Evolutionary conservation across 768 basidiomycete genomes (phyloP).

Genomic region (Daedalea quercina): DNA sequence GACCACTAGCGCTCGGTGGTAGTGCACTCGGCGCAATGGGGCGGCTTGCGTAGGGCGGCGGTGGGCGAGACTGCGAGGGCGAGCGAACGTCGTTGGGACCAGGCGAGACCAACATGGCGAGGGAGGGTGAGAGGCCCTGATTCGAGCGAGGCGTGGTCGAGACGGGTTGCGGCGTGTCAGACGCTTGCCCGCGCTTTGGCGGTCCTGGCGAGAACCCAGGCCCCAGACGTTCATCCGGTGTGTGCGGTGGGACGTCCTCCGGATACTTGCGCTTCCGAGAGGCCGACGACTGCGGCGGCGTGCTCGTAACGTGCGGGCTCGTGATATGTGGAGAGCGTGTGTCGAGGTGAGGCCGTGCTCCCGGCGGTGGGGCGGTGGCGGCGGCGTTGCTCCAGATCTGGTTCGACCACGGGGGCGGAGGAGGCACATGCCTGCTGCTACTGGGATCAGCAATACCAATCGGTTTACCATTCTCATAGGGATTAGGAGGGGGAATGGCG

Average conservation of each 20-base stretch:
- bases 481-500: not conserved
- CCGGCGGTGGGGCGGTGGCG: constrained; percentile 21
- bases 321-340: constrained; percentile 8
- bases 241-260: constrained; percentile 17
- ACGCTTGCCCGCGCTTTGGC: constrained; percentile 21
- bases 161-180: constrained; percentile 15
- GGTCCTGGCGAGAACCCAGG: constrained; percentile 11
- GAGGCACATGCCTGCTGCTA: constrained; percentile 29
- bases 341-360: constrained; percentile 15
- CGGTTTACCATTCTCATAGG: constrained; percentile 1
- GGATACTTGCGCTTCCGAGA: constrained; percentile 29
- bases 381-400: constrained; percentile 26
- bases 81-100: constrained; percentile 15
- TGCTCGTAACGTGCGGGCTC: constrained; percentile 3
- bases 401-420: constrained; percentile 31
- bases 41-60: not conserved
- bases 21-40: not conserved
- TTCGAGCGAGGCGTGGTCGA: constrained; percentile 30
- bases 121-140: constrained; percentile 45
- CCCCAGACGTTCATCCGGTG: constrained; percentile 12
- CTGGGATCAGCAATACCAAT: constrained; percentile 6
- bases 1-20: not conserved
- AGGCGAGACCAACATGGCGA: constrained; percentile 62
- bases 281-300: constrained; percentile 14
- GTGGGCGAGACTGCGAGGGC: constrained; percentile 14